Evolutionary conservation across 768 basidiomycete genomes (phyloP), one percentile per base, ranked within the genome.

Genomic region (Pisolithus orientalis): DNA sequence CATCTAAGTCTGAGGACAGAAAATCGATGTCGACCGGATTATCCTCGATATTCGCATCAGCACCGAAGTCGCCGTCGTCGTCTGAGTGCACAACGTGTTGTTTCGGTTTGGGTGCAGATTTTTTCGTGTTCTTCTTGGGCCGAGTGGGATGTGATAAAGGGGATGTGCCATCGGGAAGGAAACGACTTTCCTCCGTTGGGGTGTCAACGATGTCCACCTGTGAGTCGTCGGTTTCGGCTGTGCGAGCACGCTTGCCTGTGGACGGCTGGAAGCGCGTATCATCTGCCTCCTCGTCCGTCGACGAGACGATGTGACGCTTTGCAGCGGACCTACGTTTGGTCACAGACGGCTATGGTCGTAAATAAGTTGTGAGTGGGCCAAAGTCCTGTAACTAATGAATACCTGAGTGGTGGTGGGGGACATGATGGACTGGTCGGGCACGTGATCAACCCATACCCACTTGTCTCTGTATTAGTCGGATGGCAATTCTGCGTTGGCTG

Each of bases 231-330:
- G 59, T 59, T 27, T 66, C 66, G 38, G 54, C 53, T 10, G 66
- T 63, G 44, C 61, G 68, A 13, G 54, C 50, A 21, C 61, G 63
- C 59, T 59, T 68, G 51, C 51, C 53, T 57, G 49, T 54, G 52
- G 47, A 63, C 5, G 50, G 34, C 58, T 85, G 77, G 73, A 87
- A 80, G 53, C 76, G 79, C n/a, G 77, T 79, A 63, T 86, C 85
- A 40, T 87, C 70, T 27, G 13, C 63, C 28, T 58, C 64, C 10
- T 71, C 70, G 37, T 65, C 62, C 28, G 70, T 70, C 62, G 58
- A 79, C 73, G 50, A 74, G 39, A 67, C 43, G 11, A 68, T 51
- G 27, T 53, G 57, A 1, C 66, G 66, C 32, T 69, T 67, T 16
- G 59, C 55, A 24, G 24, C 25, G 6, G 53, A 38, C 48, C 55